Base-by-base conservation (phyloP, 306 rosid genomes). In the Medicago arabica region DNA sequence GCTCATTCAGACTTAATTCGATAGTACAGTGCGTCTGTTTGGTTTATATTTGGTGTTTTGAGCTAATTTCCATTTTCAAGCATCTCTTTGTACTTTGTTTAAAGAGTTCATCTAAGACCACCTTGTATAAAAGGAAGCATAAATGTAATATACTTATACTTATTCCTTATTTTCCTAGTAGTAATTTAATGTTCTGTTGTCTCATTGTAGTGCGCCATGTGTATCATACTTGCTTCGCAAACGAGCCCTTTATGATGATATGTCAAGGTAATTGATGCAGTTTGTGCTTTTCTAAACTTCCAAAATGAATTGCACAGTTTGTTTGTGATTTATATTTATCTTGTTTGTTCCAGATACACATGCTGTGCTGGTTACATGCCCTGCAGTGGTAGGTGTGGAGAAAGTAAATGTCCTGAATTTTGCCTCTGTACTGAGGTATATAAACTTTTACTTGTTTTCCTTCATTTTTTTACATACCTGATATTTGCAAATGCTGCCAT, bases 301-400 rank as follows among this genome's bases (percentile, higher is more conserved):
- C 19, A 36, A 38, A 18, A 13, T 80, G 63, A 55, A 54, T 54
- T n/a, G 70, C 31, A 44, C 59, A 16, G 1, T 60, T 34, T 28
- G 21, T 67, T 44, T 71, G 57, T 61, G 41, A 66, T 54, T 23
- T 44, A 59, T n/a, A 19, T 59, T 38, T 60, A 75, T 67, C 58
- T 51, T 69, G 21, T 77, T 82, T 77, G 43, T 68, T 72, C 47
- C 78, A 94, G 98, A 85, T 94, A 94, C 70, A 82, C 83, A 4
- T 94, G 97, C 58, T 94, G 98, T 84, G 98, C 94, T 73, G 97
- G 97, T 77, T 94, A 91, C 82, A 87, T 94, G 98, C 98, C 98
- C 46, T 91, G 97, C 72, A 83, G 87, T 71, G 87, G 84, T 15
- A 76, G 79, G 73, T 83, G 87, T 50, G 80, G 75, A 49, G 87